Percentiles rank a stretch among this genome's conserved stretches.
These are phyloP conservation scores for Isoetes engelmannii DNA, from an alignment of 83 land plant genomes.

Conservation along the genomic window DNA sequence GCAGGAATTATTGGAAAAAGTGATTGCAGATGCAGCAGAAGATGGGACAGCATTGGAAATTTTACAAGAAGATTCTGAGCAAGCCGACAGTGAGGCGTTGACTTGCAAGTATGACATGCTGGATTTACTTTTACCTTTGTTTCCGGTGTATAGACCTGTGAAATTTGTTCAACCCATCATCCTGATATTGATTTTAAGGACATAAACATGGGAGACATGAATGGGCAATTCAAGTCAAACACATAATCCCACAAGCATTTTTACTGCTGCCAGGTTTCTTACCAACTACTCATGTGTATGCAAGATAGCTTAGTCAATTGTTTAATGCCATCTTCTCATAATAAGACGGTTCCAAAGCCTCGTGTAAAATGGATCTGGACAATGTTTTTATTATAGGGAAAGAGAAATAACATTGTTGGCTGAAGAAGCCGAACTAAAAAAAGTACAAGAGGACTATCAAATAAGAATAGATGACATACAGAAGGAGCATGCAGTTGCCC, in stretches of 20 bases:
- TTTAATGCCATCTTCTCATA: background rate
- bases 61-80: slow-evolving; percentile 19
- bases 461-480: slow-evolving; percentile 18
- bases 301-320: background rate
- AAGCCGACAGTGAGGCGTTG: slow-evolving; percentile 20
- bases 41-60: slow-evolving; percentile 19
- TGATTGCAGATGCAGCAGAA: slow-evolving; percentile 18
- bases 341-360: background rate
- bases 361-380: background rate
- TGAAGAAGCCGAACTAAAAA: slow-evolving; percentile 16
- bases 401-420: slow-evolving; percentile 15
- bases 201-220: too few relatives aligned
- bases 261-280: too few relatives aligned
- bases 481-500: slow-evolving; percentile 24
- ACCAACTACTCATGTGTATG: too few relatives aligned
- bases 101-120: slow-evolving; percentile 12
- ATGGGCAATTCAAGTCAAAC: too few relatives aligned
- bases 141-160: background rate
- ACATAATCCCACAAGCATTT: too few relatives aligned
- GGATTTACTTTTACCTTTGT: background rate
- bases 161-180: background rate
- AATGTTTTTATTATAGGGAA: slow-evolving; percentile 11
- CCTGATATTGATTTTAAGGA: background rate
- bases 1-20: slow-evolving; percentile 2
- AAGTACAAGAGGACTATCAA: slow-evolving; percentile 17